These are phyloP conservation scores for Entonaema liquescens DNA, from an alignment of 495 filamentous ascomycete genomes.

Conservation along the genomic window DNA sequence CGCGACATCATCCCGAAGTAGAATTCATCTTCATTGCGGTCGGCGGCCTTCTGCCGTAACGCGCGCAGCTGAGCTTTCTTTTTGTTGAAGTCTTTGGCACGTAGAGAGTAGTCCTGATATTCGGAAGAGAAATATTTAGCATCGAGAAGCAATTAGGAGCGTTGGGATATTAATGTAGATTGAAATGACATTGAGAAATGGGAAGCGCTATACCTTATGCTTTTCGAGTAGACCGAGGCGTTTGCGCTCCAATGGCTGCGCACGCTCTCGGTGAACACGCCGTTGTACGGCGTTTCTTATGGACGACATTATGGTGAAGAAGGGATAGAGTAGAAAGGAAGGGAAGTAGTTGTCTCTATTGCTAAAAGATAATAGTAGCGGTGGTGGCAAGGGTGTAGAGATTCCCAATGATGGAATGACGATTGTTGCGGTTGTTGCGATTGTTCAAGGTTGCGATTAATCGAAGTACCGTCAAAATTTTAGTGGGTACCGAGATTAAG, in stretches of 20 bases:
- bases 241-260: constrained; percentile 80
- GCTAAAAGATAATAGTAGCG: background rate
- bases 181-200: background rate
- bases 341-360: background rate
- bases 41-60: constrained; percentile 79
- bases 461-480: background rate
- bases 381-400: constrained; percentile 6
- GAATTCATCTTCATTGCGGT: constrained; percentile 92
- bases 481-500: constrained; percentile 2
- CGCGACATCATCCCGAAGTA: constrained; percentile 87
- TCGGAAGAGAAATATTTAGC: background rate
- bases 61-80: constrained; percentile 84
- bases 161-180: background rate
- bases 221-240: constrained; percentile 90
- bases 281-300: constrained; percentile 82
- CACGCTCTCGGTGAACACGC: constrained; percentile 79
- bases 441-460: background rate
- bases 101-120: constrained; percentile 84
- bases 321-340: background rate
- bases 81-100: constrained; percentile 84
- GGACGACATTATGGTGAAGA: constrained; percentile 69
- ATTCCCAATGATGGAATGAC: background rate
- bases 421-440: background rate
- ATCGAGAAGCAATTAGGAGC: constrained; percentile 13
- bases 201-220: constrained; percentile 70